These are phyloP conservation scores for Circinella minor DNA, from an alignment of 371 early-diverging fungal species.

Conservation along the genomic window DNA sequence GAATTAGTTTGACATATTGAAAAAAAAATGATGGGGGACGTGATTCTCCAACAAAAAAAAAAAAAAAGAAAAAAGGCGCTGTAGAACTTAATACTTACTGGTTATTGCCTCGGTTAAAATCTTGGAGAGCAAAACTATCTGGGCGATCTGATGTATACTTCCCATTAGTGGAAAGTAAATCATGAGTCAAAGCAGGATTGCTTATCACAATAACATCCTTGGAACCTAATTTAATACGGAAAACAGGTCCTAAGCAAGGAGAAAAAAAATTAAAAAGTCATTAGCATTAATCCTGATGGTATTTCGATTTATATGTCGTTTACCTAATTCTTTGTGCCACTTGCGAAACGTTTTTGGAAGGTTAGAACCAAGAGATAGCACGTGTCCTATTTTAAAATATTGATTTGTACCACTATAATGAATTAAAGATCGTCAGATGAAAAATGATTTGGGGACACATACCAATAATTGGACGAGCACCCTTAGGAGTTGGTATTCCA, in stretches of 20 bases:
- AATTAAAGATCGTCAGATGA: not conserved
- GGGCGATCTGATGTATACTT: not conserved
- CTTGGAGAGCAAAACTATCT: not conserved
- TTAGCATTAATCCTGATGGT: not conserved
- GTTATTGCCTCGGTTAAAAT: not conserved
- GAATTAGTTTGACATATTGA: no score
- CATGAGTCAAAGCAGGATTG: not conserved
- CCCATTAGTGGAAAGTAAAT: not conserved
- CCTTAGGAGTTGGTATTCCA: not conserved
- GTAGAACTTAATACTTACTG: no score
- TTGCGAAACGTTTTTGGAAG: not conserved
- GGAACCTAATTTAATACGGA: not conserved
- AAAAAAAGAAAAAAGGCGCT: no score
- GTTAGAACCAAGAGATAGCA: not conserved
- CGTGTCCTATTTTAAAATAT: not conserved
- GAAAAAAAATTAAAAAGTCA: not conserved
- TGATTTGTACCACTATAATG: not conserved
- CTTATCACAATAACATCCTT: not conserved
- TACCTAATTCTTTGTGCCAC: not conserved
- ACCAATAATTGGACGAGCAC: not conserved
- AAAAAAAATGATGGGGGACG: no score
- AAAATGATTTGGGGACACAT: not conserved
- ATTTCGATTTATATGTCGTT: not conserved
- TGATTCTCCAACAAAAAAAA: no score
- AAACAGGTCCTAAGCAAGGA: not conserved